These are phyloP conservation scores for Delonix regia DNA, from an alignment of 306 rosid species.

Conservation along the genomic window DNA sequence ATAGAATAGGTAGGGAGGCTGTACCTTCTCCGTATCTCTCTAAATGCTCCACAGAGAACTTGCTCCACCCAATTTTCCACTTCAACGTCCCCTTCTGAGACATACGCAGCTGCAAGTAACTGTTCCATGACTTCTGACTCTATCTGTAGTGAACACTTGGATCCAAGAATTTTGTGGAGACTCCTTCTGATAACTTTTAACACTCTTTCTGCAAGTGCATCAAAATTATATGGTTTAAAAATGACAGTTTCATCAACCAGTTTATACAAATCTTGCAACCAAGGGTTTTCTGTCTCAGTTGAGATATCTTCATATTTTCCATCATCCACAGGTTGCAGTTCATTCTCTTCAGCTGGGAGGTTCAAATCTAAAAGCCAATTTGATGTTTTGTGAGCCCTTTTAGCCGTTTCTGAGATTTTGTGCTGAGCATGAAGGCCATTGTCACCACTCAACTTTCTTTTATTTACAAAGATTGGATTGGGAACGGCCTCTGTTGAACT, in stretches of 20 bases:
- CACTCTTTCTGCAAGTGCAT: conserved; percentile 60
- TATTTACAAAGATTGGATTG: conserved; percentile 50
- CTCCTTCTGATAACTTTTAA: conserved; percentile 47
- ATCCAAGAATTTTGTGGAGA: conserved; percentile 55
- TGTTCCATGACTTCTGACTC: conserved; percentile 67
- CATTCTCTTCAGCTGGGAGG: conserved; percentile 77
- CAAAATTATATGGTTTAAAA: conserved; percentile 76
- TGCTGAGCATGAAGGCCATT: conserved; percentile 48
- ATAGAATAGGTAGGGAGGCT: conserved; percentile 46
- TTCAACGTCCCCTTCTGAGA: conserved; percentile 50
- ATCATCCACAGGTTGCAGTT: conserved; percentile 37
- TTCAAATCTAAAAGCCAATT: conserved; percentile 77
- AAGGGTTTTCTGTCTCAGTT: conserved; percentile 49
- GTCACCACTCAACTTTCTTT: conserved; percentile 67
- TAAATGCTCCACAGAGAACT: conserved; percentile 69
- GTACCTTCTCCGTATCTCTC: conserved; percentile 58
- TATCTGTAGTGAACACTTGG: conserved; percentile 54
- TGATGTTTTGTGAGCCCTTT: conserved; percentile 69
- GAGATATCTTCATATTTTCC: conserved; percentile 48
- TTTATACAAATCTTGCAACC: conserved; percentile 68
- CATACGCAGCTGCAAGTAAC: conserved; percentile 71
- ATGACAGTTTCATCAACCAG: conserved; percentile 64
- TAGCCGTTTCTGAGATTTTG: conserved; percentile 52
- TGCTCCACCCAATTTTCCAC: conserved; percentile 79
- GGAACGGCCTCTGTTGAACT: conserved; percentile 42